A percentile compares a stretch with the other conserved stretches of the same genome.
Conservation (phyloP, 202 grass and related monocot genomes). For the Musa balbisiana region DNA sequence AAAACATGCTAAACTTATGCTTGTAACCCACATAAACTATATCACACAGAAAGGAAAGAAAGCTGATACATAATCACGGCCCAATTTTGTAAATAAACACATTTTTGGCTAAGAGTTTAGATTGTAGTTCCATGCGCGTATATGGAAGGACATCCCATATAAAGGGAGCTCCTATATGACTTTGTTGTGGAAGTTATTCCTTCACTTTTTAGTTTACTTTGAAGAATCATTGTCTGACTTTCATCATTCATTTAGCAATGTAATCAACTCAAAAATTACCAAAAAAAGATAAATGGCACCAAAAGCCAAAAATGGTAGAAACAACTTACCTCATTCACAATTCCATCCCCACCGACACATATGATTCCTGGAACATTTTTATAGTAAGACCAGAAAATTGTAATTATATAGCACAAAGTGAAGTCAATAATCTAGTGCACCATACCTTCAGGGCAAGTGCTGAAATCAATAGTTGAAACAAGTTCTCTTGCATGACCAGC, state of each 20-base stretch:
- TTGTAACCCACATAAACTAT: not conserved
- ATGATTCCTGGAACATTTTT: slow-evolving; percentile 44
- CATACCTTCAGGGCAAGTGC: slow-evolving; percentile 64
- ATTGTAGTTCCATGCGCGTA: not conserved
- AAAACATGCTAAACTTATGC: not conserved
- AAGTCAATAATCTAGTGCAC: not conserved
- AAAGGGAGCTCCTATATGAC: not conserved
- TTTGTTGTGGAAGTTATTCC: not conserved
- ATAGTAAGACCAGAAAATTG: slow-evolving; percentile 10
- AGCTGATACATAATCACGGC: not conserved
- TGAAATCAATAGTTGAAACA: slow-evolving; percentile 65
- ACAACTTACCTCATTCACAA: slow-evolving; percentile 57
- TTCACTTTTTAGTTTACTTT: not conserved
- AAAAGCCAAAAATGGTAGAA: slow-evolving; percentile 8
- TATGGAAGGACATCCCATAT: not conserved
- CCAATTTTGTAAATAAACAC: not conserved
- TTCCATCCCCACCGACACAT: slow-evolving; percentile 90
- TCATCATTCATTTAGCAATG: not conserved
- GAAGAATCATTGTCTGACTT: not conserved
- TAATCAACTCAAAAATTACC: not conserved
- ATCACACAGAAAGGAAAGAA: not conserved
- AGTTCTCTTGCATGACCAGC: slow-evolving; percentile 80
- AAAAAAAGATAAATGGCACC: not conserved
- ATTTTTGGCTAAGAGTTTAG: not conserved
- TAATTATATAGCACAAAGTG: not conserved